Evolutionary conservation across 2,329 filamentous ascomycete genomes (phyloP), one percentile per base, ranked within the genome.

Genomic region (Botryotinia convoluta): DNA sequence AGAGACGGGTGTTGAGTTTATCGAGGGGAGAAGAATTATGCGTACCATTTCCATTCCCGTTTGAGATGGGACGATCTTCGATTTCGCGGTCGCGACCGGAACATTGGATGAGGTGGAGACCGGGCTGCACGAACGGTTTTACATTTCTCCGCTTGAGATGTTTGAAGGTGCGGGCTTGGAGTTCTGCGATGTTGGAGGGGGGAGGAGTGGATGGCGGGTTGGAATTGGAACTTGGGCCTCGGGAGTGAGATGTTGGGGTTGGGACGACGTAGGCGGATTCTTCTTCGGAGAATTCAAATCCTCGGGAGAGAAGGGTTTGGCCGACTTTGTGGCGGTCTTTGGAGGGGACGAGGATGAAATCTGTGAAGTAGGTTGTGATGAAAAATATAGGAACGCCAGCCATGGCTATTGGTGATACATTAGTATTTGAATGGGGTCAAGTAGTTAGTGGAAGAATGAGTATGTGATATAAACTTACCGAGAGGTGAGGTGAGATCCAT

Each of bases 341-440:
- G 71, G 87, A 87, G 0, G 96, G 95, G 1, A 98, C 94, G 51
- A 98, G 87, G 78, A 99, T 97, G 83, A 97, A 98, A 84, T 99
- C 95, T 48, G 93, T 96, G 83, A 97, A 98, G 83, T 98, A 99
- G 45, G 94, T 98, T 5, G 95, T 98, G 82, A 98, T 97, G 87
- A 98, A 98, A 86, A 98, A 98, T 80, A 99, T 97, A 71, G 95
- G 93, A 70, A 98, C 96, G 78, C 94, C 93, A 68, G 95, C 95
- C 81, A 98, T 87, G 42, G 96, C 95, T 57, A 57, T 57, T 57
- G 6, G 3, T 18, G n/a, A 4, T 29, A 57, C 0, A 1, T 57
- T 57, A 57, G 51, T 29, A 29, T 57, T 54, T 54, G 14, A 14
- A 16, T 54, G 14, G 2, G 14, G 6, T 18, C 51, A 29, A 57